Base-by-base conservation (phyloP, 306 rosid species). In the Casuarina cunninghamiana region DNA sequence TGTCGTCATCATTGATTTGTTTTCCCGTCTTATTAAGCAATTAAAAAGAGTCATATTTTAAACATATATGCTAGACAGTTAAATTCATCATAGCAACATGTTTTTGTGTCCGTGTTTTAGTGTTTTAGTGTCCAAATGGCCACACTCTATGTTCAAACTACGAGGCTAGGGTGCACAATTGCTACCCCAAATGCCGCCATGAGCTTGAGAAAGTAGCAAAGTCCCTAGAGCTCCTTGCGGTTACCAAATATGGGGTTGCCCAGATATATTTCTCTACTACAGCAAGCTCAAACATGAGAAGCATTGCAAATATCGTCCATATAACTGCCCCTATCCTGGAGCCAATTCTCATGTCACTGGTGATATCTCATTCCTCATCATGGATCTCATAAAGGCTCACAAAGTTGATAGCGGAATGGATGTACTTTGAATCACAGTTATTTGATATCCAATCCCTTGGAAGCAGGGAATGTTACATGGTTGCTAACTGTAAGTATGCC, bases 381-480 rank as follows among this genome's bases (percentile, higher is more conserved):
- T 78, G 87, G 89, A 87, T 76, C 85, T 87, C 50, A 83, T 80
- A 69, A 79, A 85, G 37, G 85, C 78, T 15, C 91, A 87, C 82
- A 85, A 87, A 76, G 89, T 87, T 60, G 91, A 87, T 82, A 83
- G 85, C 91, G 85, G 60, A 85, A 83, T 48, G 91, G 91, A 13
- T 85, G 72, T 58, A 74, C 86, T 60, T 87, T 87, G 83, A 87
- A 79, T 71, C 91, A 87, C 66, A 80, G 91, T 85, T 87, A 87
- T 73, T 87, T 87, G 43, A 87, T 85, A 77, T 87, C 89, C 72
- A 87, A 82, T 78, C 87, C 91, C 21, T 80, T 75, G 10, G 91
- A 87, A 78, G 81, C 80, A n/a, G 91, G 81, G 73, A 83, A 87
- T 78, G 91, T 89, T 49, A 87, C 85, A 15, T 87, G 91, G 91